phyloP scores from a whole-genome alignment of 2,329 filamentous ascomycete genomes.

The Aspergillus sojae region DNA sequence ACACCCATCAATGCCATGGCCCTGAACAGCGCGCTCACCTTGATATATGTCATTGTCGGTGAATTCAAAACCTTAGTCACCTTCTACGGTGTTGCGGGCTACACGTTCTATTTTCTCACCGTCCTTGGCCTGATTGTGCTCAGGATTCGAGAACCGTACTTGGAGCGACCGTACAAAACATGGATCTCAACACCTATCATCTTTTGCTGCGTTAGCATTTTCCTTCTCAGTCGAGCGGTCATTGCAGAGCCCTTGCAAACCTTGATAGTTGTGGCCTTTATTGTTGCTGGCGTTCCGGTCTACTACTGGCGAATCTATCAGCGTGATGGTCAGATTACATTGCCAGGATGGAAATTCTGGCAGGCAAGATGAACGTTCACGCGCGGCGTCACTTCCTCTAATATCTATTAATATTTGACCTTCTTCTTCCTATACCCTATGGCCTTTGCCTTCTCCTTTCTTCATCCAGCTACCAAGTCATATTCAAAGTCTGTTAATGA shows the following conservation, averaged over 20 bases:
- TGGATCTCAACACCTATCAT: constrained; percentile 98
- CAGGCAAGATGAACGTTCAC: constrained; percentile 24
- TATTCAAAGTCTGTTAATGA: not conserved
- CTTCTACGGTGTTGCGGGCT: constrained; percentile 96
- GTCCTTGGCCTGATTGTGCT: constrained; percentile 92
- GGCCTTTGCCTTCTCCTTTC: not conserved
- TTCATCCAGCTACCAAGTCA: not conserved
- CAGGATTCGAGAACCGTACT: constrained; percentile 79
- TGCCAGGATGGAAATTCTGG: constrained; percentile 50
- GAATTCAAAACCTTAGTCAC: constrained; percentile 91
- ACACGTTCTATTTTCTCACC: constrained; percentile 95
- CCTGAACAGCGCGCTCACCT: constrained; percentile 75
- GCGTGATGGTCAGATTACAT: constrained; percentile 51
- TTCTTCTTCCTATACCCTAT: not conserved
- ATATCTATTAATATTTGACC: constrained; percentile 2
- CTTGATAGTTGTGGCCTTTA: constrained; percentile 80
- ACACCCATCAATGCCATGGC: constrained; percentile 92
- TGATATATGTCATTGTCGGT: constrained; percentile 78
- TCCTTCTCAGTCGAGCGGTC: constrained; percentile 82
- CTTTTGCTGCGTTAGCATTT: constrained; percentile 96
- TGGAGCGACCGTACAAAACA: constrained; percentile 89
- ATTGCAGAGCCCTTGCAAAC: constrained; percentile 92
- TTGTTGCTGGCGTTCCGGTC: constrained; percentile 78
- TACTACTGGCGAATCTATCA: constrained; percentile 85
- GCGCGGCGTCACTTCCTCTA: constrained; percentile 2